Base-by-base conservation (phyloP, 2,329 filamentous ascomycete genomes). In the Chaetomiaceae sp. region DNA sequence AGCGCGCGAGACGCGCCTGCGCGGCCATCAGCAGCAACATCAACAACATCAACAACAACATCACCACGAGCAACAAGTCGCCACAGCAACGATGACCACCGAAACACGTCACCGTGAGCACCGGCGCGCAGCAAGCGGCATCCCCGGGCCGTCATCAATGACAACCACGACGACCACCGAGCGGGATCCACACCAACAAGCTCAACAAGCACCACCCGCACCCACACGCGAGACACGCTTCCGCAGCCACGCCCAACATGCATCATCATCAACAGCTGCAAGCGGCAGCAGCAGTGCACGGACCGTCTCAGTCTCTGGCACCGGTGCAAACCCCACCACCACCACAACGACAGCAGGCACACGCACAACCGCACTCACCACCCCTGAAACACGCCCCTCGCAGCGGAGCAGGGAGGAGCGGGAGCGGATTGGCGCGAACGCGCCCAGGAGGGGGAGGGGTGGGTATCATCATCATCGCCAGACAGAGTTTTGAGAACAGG, bases 361-460 rank as follows among this genome's bases (percentile, higher is more conserved):
- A 31, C 27, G 27, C 27, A 7, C 27, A 7, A 31, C 27, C 27
- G 27, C 45, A 1, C 55, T 60, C 15, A 61, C 61, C 2, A 63
- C 64, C 15, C 61, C 63, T 6, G 64, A 65, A 34, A 59, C 57
- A 36, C 55, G 65, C 51, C 49, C 27, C 5, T 31, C 51, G 14
- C 66, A 65, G 44, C 59, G 66, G 54, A 65, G 58, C 15, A 58
- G 67, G 27, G 67, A 69, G 39, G 67, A 69, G 61, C 59, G 68
- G 47, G 62, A n/a, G n/a, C n/a, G n/a, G n/a, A n/a, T n/a, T 66
- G 6, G 65, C 64, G 17, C 51, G 64, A 1, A 53, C 58, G 59
- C 63, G 38, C 59, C 61, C 23, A 47, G 59, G 61, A 22, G 61
- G 57, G 54, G 55, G 38, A 22, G 61, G 57, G 54, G 55, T 31